Evolutionary conservation across 2,329 filamentous ascomycete species (phyloP), one percentile per base, ranked within the genome.

Genomic region (Diplodia mutila): DNA sequence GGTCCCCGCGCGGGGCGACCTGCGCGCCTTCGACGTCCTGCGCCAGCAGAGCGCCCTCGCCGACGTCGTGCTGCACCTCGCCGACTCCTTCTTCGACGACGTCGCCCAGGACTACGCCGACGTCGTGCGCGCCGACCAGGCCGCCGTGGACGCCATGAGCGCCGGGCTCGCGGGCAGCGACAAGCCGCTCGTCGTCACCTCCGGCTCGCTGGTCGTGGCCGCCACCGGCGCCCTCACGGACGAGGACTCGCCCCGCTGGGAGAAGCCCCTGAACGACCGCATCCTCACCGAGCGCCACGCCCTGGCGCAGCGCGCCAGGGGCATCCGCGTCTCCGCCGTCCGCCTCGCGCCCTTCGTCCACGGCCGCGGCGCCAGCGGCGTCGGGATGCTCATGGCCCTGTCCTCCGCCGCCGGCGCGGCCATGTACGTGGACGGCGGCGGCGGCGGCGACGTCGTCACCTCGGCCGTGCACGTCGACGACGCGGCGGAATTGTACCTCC

Each of bases 1-100:
- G 0, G 72, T 71, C 0, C 77, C 80, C 1, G 72, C 82, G 4
- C 77, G 79, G 34, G 83, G 82, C 1, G 77, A 80, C 69, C 76
- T 85, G 3, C 18, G 18, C 55, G 73, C 78, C 11, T 74, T 80
- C 48, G 77, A 80, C 25, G 69, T 81, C 2, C 75, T 85, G 4
- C 75, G 74, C 2, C 34, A 68, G 16, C 79, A 83, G 69, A 76
- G 77, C 55, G 69, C 75, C n/a, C 68, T 72, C 11, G 80, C 81
- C 6, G 81, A 85, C 66, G 72, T 76, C n/a, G 79, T 85, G 7
- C 71, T 85, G 4, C 80, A 82, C 68, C 75, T 84, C 6, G 83
- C 78, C 21, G 71, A 70, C 66, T 16, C 68, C 1, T 75, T 78
- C 59, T 70, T 75, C 52, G 73, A 75, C 70, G 68, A 71, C 46